These are phyloP conservation scores for Arthrobotrys musiformis DNA, from an alignment of 2,329 filamentous ascomycete species.

Conservation along the genomic window DNA sequence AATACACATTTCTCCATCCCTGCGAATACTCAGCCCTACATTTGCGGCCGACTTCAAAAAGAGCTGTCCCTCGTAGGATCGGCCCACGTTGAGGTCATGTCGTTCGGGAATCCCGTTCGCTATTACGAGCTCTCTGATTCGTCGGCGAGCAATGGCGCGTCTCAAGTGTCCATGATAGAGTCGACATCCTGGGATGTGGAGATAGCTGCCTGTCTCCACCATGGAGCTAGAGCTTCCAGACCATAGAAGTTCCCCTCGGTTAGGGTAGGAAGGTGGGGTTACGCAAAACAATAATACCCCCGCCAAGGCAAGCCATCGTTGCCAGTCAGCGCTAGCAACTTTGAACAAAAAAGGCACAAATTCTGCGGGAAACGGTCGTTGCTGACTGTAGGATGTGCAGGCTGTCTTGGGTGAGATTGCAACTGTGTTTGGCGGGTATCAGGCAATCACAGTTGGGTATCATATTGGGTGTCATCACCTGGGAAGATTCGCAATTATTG, in stretches of 20 bases:
- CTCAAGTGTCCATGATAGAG: slow-evolving; percentile 34
- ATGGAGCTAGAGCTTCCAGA: background rate
- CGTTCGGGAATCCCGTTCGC: slow-evolving; percentile 39
- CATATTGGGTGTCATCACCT: background rate
- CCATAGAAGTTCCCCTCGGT: slow-evolving; percentile 7
- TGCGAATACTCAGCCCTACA: slow-evolving; percentile 38
- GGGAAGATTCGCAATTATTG: slow-evolving; percentile 11
- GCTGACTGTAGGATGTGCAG: slow-evolving; percentile 20
- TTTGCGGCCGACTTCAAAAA: slow-evolving; percentile 5
- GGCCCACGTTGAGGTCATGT: slow-evolving; percentile 43
- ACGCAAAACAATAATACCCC: slow-evolving; percentile 11
- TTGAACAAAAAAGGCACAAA: background rate
- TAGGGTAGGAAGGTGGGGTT: slow-evolving; percentile 52
- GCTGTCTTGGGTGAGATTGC: slow-evolving; percentile 23
- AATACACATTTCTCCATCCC: background rate
- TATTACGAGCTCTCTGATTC: slow-evolving; percentile 44
- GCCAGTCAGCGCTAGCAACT: slow-evolving; percentile 43
- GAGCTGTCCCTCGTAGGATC: slow-evolving; percentile 24
- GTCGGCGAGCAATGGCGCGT: slow-evolving; percentile 43
- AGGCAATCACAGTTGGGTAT: slow-evolving; percentile 20
- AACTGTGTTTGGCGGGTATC: slow-evolving; percentile 3
- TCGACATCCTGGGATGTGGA: slow-evolving; percentile 27
- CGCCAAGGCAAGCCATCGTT: slow-evolving; percentile 35
- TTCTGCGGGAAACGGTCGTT: background rate
- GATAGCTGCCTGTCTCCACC: background rate